Evolutionary conservation across 2,329 filamentous ascomycete species (phyloP).

Genomic region (Arachnopeziza araneosa): DNA sequence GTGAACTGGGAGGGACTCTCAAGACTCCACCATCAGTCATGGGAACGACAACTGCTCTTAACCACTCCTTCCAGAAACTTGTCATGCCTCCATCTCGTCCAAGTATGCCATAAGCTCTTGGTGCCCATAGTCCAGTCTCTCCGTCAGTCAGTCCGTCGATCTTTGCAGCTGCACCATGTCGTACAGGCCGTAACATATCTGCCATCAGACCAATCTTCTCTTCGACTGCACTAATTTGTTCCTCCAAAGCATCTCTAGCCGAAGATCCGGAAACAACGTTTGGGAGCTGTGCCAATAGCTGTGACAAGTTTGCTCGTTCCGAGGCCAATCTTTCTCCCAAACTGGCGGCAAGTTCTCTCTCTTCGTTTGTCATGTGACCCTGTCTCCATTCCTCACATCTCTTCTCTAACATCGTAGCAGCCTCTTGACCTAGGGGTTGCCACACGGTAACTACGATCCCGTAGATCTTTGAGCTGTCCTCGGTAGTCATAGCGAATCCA

Average conservation of each 20-base stretch:
- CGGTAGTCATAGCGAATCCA: constrained; percentile 95
- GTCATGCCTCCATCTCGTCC: constrained; percentile 79
- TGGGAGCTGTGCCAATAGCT: constrained; percentile 78
- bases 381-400: constrained; percentile 83
- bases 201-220: constrained; percentile 98
- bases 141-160: constrained; percentile 95
- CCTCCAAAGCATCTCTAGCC: constrained; percentile 79
- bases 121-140: constrained; percentile 93
- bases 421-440: constrained; percentile 76
- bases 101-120: constrained; percentile 86
- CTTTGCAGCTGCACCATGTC: constrained; percentile 91
- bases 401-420: constrained; percentile 77
- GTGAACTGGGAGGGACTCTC: constrained; percentile 81
- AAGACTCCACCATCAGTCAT: constrained; percentile 87
- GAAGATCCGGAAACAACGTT: constrained; percentile 72
- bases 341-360: constrained; percentile 87
- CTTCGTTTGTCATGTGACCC: constrained; percentile 81
- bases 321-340: constrained; percentile 80
- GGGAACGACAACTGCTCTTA: constrained; percentile 86
- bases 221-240: constrained; percentile 91
- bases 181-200: constrained; percentile 84
- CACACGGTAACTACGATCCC: constrained; percentile 89
- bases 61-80: constrained; percentile 97
- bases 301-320: constrained; percentile 85
- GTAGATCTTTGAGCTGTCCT: constrained; percentile 86